Conservation (phyloP, 2,329 filamentous ascomycete species). For the Xylariaceae sp. region DNA sequence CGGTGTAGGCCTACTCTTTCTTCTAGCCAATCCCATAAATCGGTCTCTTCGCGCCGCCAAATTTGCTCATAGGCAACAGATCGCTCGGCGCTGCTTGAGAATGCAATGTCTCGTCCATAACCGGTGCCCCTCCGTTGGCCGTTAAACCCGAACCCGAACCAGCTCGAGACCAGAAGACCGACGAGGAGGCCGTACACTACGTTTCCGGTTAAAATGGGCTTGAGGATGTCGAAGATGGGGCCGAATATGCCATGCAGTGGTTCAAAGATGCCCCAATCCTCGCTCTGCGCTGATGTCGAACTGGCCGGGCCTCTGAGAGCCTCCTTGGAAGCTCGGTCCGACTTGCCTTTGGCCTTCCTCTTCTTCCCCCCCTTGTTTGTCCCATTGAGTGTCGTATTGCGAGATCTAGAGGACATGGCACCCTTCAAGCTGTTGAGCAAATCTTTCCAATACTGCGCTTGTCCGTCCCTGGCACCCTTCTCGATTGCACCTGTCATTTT, state of each 20-base stretch:
- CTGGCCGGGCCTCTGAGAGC: slow-evolving; percentile 34
- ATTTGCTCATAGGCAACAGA: slow-evolving; percentile 86
- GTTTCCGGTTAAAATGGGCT: slow-evolving; percentile 69
- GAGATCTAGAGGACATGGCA: slow-evolving; percentile 62
- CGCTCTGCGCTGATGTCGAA: slow-evolving; percentile 37
- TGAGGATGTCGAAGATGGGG: slow-evolving; percentile 63
- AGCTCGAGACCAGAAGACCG: slow-evolving; percentile 66
- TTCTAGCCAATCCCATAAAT: slow-evolving; percentile 91
- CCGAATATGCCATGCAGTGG: slow-evolving; percentile 65
- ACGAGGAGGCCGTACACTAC: slow-evolving; percentile 70
- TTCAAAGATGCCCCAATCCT: slow-evolving; percentile 76
- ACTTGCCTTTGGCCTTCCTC: slow-evolving; percentile 52
- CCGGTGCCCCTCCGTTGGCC: slow-evolving; percentile 33
- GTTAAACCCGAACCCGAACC: slow-evolving; percentile 59
- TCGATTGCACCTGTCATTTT: slow-evolving; percentile 75
- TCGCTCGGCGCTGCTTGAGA: slow-evolving; percentile 54
- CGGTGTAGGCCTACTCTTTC: slow-evolving; percentile 72
- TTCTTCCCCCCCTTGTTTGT: slow-evolving; percentile 54
- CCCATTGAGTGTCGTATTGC: slow-evolving; percentile 43
- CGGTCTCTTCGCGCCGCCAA: slow-evolving; percentile 81
- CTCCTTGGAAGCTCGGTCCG: slow-evolving; percentile 39
- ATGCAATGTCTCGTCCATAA: slow-evolving; percentile 36
- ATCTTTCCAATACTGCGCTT: slow-evolving; percentile 75
- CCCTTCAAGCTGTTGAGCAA: slow-evolving; percentile 68
- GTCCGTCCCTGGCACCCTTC: slow-evolving; percentile 88